Conservation (phyloP, 805 yeast genomes). For the Metschnikowia lochheadii region DNA sequence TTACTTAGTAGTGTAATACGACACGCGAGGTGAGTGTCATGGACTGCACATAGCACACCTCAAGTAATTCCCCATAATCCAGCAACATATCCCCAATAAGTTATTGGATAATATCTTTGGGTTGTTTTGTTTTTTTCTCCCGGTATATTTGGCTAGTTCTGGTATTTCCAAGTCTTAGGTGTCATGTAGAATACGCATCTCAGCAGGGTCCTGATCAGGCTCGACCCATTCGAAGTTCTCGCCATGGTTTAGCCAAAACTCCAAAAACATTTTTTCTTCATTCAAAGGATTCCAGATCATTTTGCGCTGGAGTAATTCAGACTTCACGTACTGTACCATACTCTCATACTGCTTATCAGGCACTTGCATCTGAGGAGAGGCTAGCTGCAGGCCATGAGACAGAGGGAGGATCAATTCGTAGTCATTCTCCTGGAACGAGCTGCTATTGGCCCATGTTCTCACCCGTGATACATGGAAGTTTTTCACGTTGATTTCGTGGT, state of each 20-base stretch:
- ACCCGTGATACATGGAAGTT: conserved; percentile 29
- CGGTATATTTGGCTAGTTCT: too few relatives aligned
- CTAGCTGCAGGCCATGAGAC: not conserved
- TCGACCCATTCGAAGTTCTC: conserved; percentile 87
- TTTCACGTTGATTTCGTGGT: conserved; percentile 36
- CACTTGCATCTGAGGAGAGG: conserved; percentile 7
- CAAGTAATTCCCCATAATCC: too few relatives aligned
- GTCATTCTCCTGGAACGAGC: conserved; percentile 7
- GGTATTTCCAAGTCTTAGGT: not conserved
- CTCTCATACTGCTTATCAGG: conserved; percentile 8
- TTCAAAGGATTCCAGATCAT: conserved; percentile 23
- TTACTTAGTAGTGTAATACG: not conserved
- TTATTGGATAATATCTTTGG: too few relatives aligned
- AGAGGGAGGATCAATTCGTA: conserved; percentile 11
- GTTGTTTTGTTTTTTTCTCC: too few relatives aligned
- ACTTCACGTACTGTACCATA: conserved; percentile 7
- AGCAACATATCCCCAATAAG: too few relatives aligned
- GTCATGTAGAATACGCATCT: conserved; percentile 16
- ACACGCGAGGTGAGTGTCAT: not conserved
- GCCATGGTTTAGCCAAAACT: conserved; percentile 47
- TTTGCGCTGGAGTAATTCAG: conserved; percentile 11
- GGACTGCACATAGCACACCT: not conserved
- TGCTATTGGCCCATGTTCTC: conserved; percentile 1
- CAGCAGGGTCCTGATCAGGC: conserved; percentile 87
- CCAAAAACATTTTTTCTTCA: conserved; percentile 34